phyloP scores from a whole-genome alignment of 1,139 yeast genomes.

The Pichia sp. region DNA sequence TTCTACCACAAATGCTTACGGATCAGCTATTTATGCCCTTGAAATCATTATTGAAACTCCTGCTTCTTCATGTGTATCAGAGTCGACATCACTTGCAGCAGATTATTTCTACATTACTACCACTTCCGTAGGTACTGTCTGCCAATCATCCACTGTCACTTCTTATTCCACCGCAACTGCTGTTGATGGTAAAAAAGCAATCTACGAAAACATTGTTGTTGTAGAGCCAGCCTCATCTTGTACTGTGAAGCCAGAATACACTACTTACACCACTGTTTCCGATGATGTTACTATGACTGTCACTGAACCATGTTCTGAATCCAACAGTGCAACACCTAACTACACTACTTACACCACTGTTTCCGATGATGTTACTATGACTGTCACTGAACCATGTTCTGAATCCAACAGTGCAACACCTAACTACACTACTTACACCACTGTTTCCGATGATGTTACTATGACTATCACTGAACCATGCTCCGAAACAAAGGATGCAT shows the following conservation, averaged over 20 bases:
- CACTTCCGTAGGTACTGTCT: background rate
- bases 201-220: background rate
- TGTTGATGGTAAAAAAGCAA: background rate
- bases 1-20: background rate
- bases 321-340: constrained; percentile 2
- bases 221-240: background rate
- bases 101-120: background rate
- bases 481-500: too few relatives aligned
- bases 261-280: background rate
- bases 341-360: constrained; percentile 2
- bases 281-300: background rate
- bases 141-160: background rate
- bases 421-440: background rate
- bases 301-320: constrained; percentile 3
- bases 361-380: constrained; percentile 3
- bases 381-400: constrained; percentile 2
- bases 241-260: background rate
- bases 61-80: background rate
- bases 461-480: too few relatives aligned
- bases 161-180: background rate
- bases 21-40: background rate
- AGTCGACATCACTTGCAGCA: background rate
- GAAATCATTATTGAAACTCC: background rate
- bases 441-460: too few relatives aligned
- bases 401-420: background rate